Evolutionary conservation across 257 asterid genomes (phyloP).

Genomic region (Cordia subcordata): DNA sequence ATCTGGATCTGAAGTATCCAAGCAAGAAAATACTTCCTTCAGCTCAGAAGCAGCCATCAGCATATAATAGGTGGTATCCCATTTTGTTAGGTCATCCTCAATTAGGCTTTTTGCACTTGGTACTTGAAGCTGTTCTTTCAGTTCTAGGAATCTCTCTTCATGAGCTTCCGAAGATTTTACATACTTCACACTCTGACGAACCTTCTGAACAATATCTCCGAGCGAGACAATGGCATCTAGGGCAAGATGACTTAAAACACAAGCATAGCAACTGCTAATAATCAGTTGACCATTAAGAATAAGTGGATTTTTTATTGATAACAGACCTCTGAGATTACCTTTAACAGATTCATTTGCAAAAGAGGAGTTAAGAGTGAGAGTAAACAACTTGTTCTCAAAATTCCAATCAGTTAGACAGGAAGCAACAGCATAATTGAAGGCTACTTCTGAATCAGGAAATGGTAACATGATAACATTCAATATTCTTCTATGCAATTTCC

Average conservation of each 20-base stretch:
- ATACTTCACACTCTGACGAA: conserved; percentile 67
- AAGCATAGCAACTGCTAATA: conserved; percentile 60
- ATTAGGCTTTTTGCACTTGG: conserved; percentile 58
- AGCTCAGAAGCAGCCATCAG: conserved; percentile 71
- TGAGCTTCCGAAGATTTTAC: conserved; percentile 45
- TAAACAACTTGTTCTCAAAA: conserved; percentile 45
- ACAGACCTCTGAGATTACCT: conserved; percentile 45
- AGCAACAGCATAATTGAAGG: conserved; percentile 45
- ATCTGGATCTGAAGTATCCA: conserved; percentile 62
- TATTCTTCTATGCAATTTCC: conserved; percentile 64
- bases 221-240: conserved; percentile 41
- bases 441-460: conserved; percentile 56
- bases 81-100: conserved; percentile 54
- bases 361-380: conserved; percentile 46
- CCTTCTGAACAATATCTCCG: conserved; percentile 44
- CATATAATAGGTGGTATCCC: conserved; percentile 89
- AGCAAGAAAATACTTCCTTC: conserved; percentile 66
- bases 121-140: conserved; percentile 75
- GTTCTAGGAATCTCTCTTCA: conserved; percentile 45
- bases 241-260: conserved; percentile 55
- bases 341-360: conserved; percentile 28
- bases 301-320: conserved; percentile 41
- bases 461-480: conserved; percentile 44
- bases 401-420: conserved; percentile 69
- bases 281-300: conserved; percentile 67